A percentile compares a stretch with the other conserved stretches of the same genome.
phyloP scores from a whole-genome alignment of 768 basidiomycete genomes.

The Panellus pusillus region DNA sequence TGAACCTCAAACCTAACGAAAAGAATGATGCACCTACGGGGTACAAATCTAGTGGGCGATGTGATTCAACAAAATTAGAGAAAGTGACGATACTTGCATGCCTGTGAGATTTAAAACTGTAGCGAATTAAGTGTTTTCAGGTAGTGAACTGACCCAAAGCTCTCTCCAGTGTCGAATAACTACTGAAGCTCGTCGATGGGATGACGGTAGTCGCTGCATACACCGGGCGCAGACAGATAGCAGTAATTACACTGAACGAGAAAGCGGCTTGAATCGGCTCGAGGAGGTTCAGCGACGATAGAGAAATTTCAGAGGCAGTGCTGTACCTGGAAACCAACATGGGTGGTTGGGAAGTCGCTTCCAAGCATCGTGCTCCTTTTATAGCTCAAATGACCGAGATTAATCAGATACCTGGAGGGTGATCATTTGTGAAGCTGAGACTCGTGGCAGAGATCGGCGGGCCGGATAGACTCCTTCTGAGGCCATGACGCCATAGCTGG shows the following conservation, averaged over 20 bases:
- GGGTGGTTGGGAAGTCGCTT: no score
- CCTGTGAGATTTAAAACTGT: slow-evolving; percentile 2
- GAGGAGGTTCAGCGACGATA: no score
- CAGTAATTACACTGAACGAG: slow-evolving; percentile 7
- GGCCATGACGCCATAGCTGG: no score
- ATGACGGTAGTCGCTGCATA: slow-evolving; percentile 38
- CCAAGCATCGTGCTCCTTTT: no score
- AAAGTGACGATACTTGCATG: slow-evolving; percentile 15
- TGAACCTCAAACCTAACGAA: no score
- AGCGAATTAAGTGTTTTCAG: background rate
- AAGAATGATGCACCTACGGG: slow-evolving; percentile 17
- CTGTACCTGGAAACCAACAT: slow-evolving; percentile 6
- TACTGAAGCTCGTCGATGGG: slow-evolving; percentile 41
- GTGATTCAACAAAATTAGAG: no score
- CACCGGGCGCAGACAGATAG: slow-evolving; percentile 19
- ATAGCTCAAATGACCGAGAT: background rate
- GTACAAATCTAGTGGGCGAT: slow-evolving; percentile 31
- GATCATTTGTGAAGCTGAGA: background rate
- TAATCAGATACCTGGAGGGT: slow-evolving; percentile 3
- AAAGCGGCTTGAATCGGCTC: slow-evolving; percentile 12
- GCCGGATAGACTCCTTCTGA: background rate
- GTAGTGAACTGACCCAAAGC: slow-evolving; percentile 30
- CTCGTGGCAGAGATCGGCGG: background rate
- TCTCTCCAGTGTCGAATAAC: slow-evolving; percentile 36
- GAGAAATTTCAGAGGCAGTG: no score